Conservation (phyloP, 306 rosid species). For the Corylus americana region DNA sequence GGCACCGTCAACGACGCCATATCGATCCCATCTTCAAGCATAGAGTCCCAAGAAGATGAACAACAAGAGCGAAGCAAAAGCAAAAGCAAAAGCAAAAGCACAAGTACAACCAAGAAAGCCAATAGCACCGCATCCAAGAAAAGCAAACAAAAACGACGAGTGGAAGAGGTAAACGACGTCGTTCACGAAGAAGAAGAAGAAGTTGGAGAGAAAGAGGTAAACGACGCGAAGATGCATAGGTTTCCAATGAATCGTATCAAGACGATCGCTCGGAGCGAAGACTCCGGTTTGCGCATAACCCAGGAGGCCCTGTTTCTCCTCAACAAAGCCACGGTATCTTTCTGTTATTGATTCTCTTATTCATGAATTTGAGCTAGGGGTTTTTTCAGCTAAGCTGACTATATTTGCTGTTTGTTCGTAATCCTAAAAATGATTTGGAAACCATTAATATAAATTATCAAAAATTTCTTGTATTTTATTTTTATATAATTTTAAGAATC, state of each 20-base stretch:
- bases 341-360: not conserved
- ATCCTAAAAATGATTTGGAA: no score
- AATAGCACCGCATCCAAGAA: slow-evolving; percentile 28
- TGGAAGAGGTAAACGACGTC: slow-evolving; percentile 24
- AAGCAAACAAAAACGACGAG: slow-evolving; percentile 19
- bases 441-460: no score
- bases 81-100: slow-evolving; percentile 16
- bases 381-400: no score
- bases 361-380: not conserved
- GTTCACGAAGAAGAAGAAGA: slow-evolving; percentile 13
- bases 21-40: slow-evolving; percentile 28
- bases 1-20: slow-evolving; percentile 26
- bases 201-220: slow-evolving; percentile 35
- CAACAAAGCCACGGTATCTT: slow-evolving; percentile 72
- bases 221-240: slow-evolving; percentile 33
- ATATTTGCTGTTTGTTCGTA: no score
- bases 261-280: slow-evolving; percentile 58
- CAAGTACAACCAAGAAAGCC: slow-evolving; percentile 30
- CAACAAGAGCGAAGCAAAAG: slow-evolving; percentile 17
- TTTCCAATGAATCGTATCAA: slow-evolving; percentile 82
- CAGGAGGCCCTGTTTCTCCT: slow-evolving; percentile 68
- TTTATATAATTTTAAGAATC: no score
- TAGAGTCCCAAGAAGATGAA: slow-evolving; percentile 27
- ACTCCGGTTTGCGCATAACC: slow-evolving; percentile 52
- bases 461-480: no score